Base-by-base conservation (phyloP, 257 asterid species). In the Linaria vulgaris region DNA sequence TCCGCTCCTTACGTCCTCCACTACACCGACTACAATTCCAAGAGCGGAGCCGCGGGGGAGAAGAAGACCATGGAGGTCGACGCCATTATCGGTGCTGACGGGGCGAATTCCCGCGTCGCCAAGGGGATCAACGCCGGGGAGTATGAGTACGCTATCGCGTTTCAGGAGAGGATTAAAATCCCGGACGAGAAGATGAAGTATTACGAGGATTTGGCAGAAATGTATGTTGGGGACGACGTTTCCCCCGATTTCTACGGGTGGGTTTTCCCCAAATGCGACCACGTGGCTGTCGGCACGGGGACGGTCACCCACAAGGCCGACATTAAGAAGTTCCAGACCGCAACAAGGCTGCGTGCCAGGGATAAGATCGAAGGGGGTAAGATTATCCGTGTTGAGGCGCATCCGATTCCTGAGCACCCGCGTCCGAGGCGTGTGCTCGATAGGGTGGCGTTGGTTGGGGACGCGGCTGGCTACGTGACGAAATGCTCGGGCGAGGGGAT, bases 221-320 rank as follows among this genome's bases (percentile, higher is more conserved):
- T 88, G 95, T 86, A 91, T 59, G 98, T 91, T 51, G 96, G 98
- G 1, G 98, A 88, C 30, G 96, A 91, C 39, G 96, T 91, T 3
- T 88, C 96, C 0, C 96, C 96, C 0, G 96, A 91, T 57, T 91
- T 91, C 63, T 91, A 91, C 70, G 98, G 96, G 1, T 90, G 96
- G 97, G 97, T 90, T 12, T 88, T 88, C 77, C 96, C 96, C 0
- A 91, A 91, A 72, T 89, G 96, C 72, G 97, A 92, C 78, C 98
- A 92, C 76, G 96, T 89, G 4, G 96, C 98, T 0, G 98, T 92
- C 11, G 98, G 98, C 0, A 92, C 97, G 3, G 98, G 97, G 48
- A 92, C 97, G 0, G 97, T 92, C 0, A 89, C 97, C 12, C 94
- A 92, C 83, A 88, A 89, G 63, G 76, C 83, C 19, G 97, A 92